Evolutionary conservation across 129 eudicot genomes (phyloP), one percentile per base, ranked within the genome.

Genomic region (Lactuca sativa): DNA sequence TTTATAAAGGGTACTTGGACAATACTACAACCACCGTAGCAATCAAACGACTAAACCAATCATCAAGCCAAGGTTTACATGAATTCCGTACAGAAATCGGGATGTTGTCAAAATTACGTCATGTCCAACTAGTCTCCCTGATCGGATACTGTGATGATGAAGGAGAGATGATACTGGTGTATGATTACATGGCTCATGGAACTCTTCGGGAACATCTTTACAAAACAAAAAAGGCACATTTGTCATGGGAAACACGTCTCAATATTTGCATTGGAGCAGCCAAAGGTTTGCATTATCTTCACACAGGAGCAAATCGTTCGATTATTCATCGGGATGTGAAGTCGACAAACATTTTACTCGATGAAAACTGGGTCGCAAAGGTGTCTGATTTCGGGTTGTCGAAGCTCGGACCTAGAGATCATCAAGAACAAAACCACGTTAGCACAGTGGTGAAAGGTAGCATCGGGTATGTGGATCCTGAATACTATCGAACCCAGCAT

Each of bases 231-330:
- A 86, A 80, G 21, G 52, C 85, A 21, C 79, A 74, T 10, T n/a
- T 82, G 36, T 13, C 80, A 7, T 86, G 91, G 88, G 77, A 80
- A 31, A 64, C 59, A 25, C 82, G 91, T 13, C 88, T 86, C 1
- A 60, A 64, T 7, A 82, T 86, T 52, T 82, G 85, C 78, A 74
- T 86, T 5, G 91, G 91, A 4, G 83, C 85, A 25, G 91, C 91
- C 6, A 58, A 71, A 62, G 91, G 88, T 59, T 66, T 84, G 65
- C 70, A 72, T 44, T 84, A 84, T 65, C 81, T 84, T 15, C 88
- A 84, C 64, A 72, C 80, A 0, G 80, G 85, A 17, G 81, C 80
- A 13, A 80, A 74, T 10, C 81, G 78, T 0, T 36, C 40, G 0
- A 80, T 84, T 33, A 84, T 84, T 64, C 88, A 84, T 61, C 73